phyloP scores from a whole-genome alignment of 768 basidiomycete species.

The Lepiota venenata region DNA sequence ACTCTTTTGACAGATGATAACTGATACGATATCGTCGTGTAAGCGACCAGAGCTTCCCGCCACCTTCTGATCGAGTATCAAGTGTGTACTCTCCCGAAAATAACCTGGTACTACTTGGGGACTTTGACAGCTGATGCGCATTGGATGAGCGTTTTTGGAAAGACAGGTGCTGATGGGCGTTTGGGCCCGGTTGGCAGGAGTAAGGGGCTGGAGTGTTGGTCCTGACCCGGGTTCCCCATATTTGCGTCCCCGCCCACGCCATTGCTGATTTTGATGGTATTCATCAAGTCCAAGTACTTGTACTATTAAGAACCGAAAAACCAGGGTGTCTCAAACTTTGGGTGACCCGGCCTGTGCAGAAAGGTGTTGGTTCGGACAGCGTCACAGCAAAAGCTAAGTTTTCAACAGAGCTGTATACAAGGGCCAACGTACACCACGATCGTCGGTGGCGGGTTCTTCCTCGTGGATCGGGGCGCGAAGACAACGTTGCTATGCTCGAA shows the following conservation, averaged over 20 bases:
- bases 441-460: background rate
- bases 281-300: background rate
- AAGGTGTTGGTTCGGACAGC: background rate
- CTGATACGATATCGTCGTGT: too few relatives aligned
- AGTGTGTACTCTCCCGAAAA: too few relatives aligned
- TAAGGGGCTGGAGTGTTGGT: background rate
- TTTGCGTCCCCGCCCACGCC: background rate
- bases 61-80: too few relatives aligned
- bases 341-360: too few relatives aligned
- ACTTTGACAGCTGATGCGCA: background rate
- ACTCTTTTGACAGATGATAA: too few relatives aligned
- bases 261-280: too few relatives aligned
- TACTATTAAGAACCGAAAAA: background rate
- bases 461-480: background rate
- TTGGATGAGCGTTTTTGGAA: background rate
- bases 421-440: background rate
- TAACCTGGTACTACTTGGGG: too few relatives aligned
- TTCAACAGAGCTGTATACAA: too few relatives aligned
- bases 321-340: background rate
- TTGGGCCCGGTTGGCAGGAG: conserved; percentile 10
- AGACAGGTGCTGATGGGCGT: conserved; percentile 6
- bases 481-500: background rate
- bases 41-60: too few relatives aligned
- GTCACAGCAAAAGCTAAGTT: background rate
- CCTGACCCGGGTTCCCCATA: conserved; percentile 7